Base-by-base conservation (phyloP, 805 yeast genomes). In the Barnettozyma botsteinii region DNA sequence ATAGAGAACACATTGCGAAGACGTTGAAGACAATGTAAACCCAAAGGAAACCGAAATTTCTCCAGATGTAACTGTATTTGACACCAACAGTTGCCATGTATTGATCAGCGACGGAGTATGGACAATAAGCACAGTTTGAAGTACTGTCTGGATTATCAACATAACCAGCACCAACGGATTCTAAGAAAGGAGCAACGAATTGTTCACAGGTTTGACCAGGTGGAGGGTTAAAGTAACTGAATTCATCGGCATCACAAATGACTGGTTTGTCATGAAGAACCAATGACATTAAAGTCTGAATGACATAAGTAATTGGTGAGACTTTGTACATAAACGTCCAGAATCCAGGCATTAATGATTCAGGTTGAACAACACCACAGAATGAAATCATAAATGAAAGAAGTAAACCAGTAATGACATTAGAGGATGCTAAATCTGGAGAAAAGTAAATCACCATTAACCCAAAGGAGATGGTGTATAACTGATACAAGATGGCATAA, bases 281-380 rank as follows among this genome's bases (percentile, higher is more conserved):
- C 19, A 55, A 62, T 27, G 64, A 68, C 38, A 79, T 66, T 45
- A 81, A 68, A 19, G 77, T 67, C 12, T 66, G 59, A 41, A 81
- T 62, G 61, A 78, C 67, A 49, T 79, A 81, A 0, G 85, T 76
- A 46, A 78, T 65, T 15, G 87, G 85, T 20, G 79, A 74, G 15
- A 66, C 69, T 55, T 84, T 66, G 65, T 79, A 81, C 83, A 81
- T 76, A 62, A 79, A 81, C 21, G 68, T 64, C 85, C 85, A 85
- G 66, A 85, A 85, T 1, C 83, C 75, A 12, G 91, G 89, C 77
- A 77, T 60, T 53, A 67, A 38, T 51, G 52, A 15, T 59, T 64
- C 53, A 53, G 65, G 48, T 47, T 53, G 56, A 56, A 58, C 56
- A 33, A 63, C 63, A 58, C 67, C 67, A 59, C 66, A 60, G 51